Evolutionary conservation across 176 grass and related monocot species (phyloP), one percentile per base, ranked within the genome.

Genomic region (Aegilops longissima): DNA sequence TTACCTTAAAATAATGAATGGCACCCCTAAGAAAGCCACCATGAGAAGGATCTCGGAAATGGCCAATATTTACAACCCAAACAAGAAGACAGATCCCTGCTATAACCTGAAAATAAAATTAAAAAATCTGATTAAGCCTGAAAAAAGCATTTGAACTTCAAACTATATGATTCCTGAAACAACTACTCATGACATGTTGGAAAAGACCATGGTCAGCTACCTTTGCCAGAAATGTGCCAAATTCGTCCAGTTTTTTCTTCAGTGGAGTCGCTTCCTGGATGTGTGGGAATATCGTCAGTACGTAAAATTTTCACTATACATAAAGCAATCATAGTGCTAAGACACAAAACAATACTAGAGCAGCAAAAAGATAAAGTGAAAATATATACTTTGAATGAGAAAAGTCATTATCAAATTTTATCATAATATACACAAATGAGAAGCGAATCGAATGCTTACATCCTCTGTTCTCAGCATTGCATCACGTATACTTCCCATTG

Each of bases 1-100:
- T 91, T 91, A 98, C 97, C 92, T 98, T 98, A 88, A 98, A 94
- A 87, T 98, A 98, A 87, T 98, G 97, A 82, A 98, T 98, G 82
- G 97, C 97, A 24, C 97, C 97, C 79, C 97, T 89, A 83, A 98
- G 63, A 88, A 96, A 88, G 71, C 97, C 97, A 86, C 97, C 97
- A 70, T 98, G 97, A 84, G 92, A 90, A 90, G 94, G 94, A 90
- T 98, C 97, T 29, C 47, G 87, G 44, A 98, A 98, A 91, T 98
- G 97, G 18, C 97, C 97, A 83, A 98, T 98, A 87, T 98, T 98
- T 86, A 98, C 97, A 89, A 94, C 80, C 97, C 97, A 98, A 81
- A 98, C 97, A 82, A 98, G 93, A 47, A 98, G 82, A 90, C 97
- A 98, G 67, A 98, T 98, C 61, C 92, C 97, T 80, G 97, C 97